phyloP scores from a whole-genome alignment of 495 filamentous ascomycete genomes.

The Aspergillus sparsus region DNA sequence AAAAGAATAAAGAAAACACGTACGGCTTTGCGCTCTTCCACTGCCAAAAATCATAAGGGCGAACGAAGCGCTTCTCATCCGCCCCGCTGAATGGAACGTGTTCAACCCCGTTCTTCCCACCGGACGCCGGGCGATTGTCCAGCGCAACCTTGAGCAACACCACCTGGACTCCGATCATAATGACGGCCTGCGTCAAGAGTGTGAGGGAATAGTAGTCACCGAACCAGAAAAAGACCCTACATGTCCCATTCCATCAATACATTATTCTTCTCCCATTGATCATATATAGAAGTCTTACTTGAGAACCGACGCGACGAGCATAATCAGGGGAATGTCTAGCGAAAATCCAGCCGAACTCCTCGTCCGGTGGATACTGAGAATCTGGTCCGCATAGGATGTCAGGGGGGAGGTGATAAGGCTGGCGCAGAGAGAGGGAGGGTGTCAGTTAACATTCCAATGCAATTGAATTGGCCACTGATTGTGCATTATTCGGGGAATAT shows the following conservation, averaged over 20 bases:
- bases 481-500: too few relatives aligned
- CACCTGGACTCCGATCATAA: conserved; percentile 83
- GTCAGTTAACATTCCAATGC: conserved; percentile 23
- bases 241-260: background rate
- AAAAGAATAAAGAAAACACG: conserved; percentile 27
- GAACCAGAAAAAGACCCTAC: conserved; percentile 90
- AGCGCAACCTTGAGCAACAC: conserved; percentile 87
- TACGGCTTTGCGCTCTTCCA: conserved; percentile 82
- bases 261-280: too few relatives aligned
- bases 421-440: background rate
- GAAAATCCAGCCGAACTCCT: conserved; percentile 88
- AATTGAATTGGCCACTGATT: background rate
- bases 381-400: conserved; percentile 89
- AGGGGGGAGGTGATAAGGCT: conserved; percentile 78
- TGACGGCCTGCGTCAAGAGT: conserved; percentile 78
- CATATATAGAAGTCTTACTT: conserved; percentile 61
- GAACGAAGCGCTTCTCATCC: conserved; percentile 32
- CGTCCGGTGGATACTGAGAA: conserved; percentile 77
- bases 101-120: conserved; percentile 54
- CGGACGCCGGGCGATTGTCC: conserved; percentile 74
- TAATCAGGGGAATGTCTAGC: conserved; percentile 90
- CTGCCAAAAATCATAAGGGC: conserved; percentile 94
- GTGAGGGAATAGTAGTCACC: conserved; percentile 79
- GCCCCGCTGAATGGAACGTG: conserved; percentile 44
- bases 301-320: conserved; percentile 90